Percentiles rank a stretch among this genome's conserved stretches.
These are phyloP conservation scores for Paramecium biaurelia DNA, from an alignment of 73 alveolate genomes.

Conservation along the genomic window DNA sequence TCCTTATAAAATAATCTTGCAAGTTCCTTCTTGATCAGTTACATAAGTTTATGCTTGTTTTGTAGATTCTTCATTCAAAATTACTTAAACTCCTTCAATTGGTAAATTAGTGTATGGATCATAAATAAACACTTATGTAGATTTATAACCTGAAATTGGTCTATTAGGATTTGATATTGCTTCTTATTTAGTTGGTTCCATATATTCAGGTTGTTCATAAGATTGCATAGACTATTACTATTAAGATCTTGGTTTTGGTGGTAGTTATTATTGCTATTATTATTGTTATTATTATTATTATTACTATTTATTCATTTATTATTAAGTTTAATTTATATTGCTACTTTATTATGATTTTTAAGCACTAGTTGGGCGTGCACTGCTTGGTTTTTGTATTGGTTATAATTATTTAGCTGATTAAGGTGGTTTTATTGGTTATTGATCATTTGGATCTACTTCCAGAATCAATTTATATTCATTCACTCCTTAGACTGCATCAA, in stretches of 20 bases:
- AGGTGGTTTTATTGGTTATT: constrained; percentile 23
- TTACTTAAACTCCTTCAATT: background rate
- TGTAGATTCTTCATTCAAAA: constrained; percentile 35
- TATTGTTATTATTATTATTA: background rate
- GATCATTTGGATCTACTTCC: constrained; percentile 11
- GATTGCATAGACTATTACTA: background rate
- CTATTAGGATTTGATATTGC: background rate
- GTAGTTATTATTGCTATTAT: background rate
- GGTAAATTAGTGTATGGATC: constrained; percentile 51
- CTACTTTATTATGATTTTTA: background rate
- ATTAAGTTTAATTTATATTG: background rate
- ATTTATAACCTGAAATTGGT: constrained; percentile 22
- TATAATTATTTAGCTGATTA: constrained; percentile 27
- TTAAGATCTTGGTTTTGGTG: background rate
- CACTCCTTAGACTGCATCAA: constrained; percentile 6
- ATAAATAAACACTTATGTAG: constrained; percentile 15
- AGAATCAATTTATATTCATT: background rate
- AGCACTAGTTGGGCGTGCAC: constrained; percentile 26
- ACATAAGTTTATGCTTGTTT: background rate
- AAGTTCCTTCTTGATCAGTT: constrained; percentile 50
- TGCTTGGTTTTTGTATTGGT: background rate
- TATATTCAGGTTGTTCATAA: background rate
- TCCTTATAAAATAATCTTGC: background rate
- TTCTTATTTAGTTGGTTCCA: constrained; percentile 37
- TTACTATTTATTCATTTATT: background rate